Base-by-base conservation (phyloP, 176 grass and related monocot genomes). In the Triticum aestivum region DNA sequence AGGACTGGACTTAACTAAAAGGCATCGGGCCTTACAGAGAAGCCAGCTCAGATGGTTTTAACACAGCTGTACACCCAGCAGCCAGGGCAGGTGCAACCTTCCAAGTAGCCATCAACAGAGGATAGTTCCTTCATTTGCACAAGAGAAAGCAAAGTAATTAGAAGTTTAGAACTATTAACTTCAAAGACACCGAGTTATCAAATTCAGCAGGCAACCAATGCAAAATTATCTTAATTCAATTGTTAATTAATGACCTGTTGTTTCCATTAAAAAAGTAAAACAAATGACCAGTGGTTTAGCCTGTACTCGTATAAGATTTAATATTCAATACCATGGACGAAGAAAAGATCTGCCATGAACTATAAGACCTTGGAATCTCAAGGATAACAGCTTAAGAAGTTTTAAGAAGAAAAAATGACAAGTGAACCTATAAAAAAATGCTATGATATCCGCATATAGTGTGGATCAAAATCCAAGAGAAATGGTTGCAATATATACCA, bases 31-130 rank as follows among this genome's bases (percentile, higher is more conserved):
- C 91, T 98, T 94, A 98, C 96, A 95, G 41, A 44, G 96, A 98
- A 86, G 86, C 86, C 84, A 98, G 69, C 59, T 98, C 96, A 2
- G 96, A 98, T 18, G 96, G 96, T 29, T 98, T 98, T 69, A 98
- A 61, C 35, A 98, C 75, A 91, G 96, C 90, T 83, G 96, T 95
- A 80, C 96, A 98, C 21, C 93, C 96, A 81, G 96, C 93, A 90
- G 96, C 96, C 83, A 95, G 88, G 45, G 93, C 90, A 90, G 96
- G 96, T 83, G 96, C 96, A 56, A 98, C 96, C 86, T 98, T 98
- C 96, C 96, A 98, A 77, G 91, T 81, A 88, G 91, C 93, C 96
- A 98, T 98, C 80, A 98, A 78, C 65, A 98, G 85, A 85, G 96
- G 96, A 92, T 98, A 98, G 61, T 98, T 98, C 96, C 96, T 98